Evolutionary conservation across 805 yeast genomes (phyloP), one percentile per base, ranked within the genome.

Genomic region (Wickerhamomyces mucosus): DNA sequence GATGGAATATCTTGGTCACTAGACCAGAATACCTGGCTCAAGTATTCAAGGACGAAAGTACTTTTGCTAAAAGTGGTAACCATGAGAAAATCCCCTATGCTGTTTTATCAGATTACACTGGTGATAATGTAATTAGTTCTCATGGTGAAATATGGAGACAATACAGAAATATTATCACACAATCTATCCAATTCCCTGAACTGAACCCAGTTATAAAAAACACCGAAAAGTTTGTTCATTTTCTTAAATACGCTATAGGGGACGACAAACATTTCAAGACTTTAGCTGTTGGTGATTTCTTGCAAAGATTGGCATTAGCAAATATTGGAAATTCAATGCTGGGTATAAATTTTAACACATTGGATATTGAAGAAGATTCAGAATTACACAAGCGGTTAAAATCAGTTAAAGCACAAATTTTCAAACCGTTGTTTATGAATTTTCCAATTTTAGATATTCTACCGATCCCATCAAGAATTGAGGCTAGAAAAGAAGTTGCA

Each of bases 61-160:
- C 60, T 1, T 74, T 61, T 50, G 72, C 70, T 4, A 74, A 74
- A 39, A 69, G 77, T 43, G 80, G 80, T 0, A 74, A 74, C 35
- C 75, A 71, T 15, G 59, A 63, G 35, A 74, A 74, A 44, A 70
- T 72, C 14, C 78, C 78, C 0, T 57, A 67, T 35, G 61, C 77
- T 6, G 69, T 72, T 7, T 42, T 72, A 18, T 64, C 77, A 2
- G 56, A 60, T 4, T 74, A 73, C 38, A 69, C 78, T 1, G 80
- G 80, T 0, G 78, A 72, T 33, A 73, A 74, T 41, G 60, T 74
- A 4, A 73, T 74, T 15, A 71, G 78, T 40, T 69, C 78, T 0
- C 76, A 72, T 42, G 76, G 76, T 0, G 45, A 49, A 4, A 47
- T 50, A 18, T 74, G 80, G 80, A 67, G 50, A 34, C 36, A 50